Evolutionary conservation across 2,329 filamentous ascomycete genomes (phyloP).

Genomic region (Tricladium varicosporioides): DNA sequence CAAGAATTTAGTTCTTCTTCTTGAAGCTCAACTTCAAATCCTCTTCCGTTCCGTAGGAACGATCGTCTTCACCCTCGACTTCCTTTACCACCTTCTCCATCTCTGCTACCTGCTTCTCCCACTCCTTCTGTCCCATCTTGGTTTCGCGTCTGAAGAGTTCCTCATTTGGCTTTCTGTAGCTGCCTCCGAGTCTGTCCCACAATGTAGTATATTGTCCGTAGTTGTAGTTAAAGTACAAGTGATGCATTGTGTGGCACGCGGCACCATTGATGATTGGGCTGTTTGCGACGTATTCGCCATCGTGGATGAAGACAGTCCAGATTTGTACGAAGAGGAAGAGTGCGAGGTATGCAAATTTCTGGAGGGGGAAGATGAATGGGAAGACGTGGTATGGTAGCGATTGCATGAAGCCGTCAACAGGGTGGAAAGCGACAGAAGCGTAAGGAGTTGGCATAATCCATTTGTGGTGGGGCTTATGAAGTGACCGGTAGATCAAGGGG

Average conservation of each 20-base stretch:
- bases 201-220: conserved; percentile 93
- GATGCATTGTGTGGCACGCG: conserved; percentile 91
- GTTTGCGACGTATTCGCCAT: conserved; percentile 91
- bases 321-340: conserved; percentile 93
- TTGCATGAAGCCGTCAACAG: conserved; percentile 86
- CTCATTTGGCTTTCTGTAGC: conserved; percentile 81
- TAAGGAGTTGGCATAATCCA: conserved; percentile 98
- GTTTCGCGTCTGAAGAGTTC: conserved; percentile 81
- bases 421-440: conserved; percentile 92
- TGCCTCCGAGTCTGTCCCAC: conserved; percentile 85
- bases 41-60: conserved; percentile 26
- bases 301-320: conserved; percentile 95
- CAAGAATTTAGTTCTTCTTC: conserved; percentile 6
- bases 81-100: conserved; percentile 59
- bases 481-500: conserved; percentile 75
- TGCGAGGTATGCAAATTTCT: conserved; percentile 83
- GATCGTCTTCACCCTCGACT: conserved; percentile 46
- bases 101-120: conserved; percentile 75
- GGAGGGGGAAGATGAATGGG: conserved; percentile 87
- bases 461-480: conserved; percentile 98
- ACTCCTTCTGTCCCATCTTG: conserved; percentile 80
- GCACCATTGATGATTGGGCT: conserved; percentile 91
- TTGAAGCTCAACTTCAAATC: conserved; percentile 15
- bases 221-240: conserved; percentile 85
- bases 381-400: conserved; percentile 90